Conservation (phyloP, 257 asterid species). For the Nicotiana tomentosiformis region DNA sequence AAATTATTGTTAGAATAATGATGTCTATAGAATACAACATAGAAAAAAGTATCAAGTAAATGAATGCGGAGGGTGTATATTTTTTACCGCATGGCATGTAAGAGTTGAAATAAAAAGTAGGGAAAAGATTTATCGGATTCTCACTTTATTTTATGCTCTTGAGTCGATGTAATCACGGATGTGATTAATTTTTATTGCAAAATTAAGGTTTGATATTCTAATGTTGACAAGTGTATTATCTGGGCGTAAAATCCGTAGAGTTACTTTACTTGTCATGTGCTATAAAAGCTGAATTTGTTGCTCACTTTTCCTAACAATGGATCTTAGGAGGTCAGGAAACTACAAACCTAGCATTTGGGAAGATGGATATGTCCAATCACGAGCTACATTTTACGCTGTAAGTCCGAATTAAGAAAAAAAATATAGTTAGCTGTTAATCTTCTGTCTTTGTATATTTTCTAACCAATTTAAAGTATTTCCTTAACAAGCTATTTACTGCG, state of each 20-base stretch:
- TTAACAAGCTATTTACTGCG: too few species aligned
- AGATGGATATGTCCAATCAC: conserved; percentile 37
- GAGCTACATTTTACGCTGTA: conserved; percentile 24
- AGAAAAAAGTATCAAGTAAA: too few species aligned
- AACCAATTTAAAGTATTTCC: too few species aligned
- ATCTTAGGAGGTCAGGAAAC: conserved; percentile 39
- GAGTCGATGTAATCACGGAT: too few species aligned
- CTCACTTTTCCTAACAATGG: not conserved
- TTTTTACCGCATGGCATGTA: not conserved
- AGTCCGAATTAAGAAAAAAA: not conserved
- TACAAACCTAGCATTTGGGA: conserved; percentile 37
- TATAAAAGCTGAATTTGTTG: not conserved
- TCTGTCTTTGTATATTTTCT: too few species aligned
- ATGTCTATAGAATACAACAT: not conserved
- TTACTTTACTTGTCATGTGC: not conserved
- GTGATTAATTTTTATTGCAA: too few species aligned
- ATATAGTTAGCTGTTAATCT: too few species aligned
- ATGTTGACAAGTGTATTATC: too few species aligned
- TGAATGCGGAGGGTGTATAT: too few species aligned
- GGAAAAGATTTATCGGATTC: too few species aligned
- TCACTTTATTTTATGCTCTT: too few species aligned
- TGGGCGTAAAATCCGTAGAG: not conserved
- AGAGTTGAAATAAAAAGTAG: not conserved
- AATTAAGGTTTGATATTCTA: too few species aligned
- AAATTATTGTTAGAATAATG: not conserved